Evolutionary conservation across 1,139 yeast genomes (phyloP).

Genomic region (Hyphopichia pseudoburtonii): DNA sequence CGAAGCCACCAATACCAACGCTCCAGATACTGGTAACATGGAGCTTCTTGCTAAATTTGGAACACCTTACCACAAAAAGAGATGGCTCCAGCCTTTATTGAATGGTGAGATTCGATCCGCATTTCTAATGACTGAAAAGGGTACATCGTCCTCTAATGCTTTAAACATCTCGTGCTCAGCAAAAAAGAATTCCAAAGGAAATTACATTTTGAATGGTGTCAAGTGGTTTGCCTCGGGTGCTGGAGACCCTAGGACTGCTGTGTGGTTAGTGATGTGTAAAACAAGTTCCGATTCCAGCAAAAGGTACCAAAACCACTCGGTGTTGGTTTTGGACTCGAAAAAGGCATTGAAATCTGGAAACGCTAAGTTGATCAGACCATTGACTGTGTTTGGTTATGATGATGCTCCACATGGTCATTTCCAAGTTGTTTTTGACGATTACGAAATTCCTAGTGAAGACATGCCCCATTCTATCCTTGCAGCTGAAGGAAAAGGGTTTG

Average conservation of each 20-base stretch:
- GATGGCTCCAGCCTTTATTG: conserved; percentile 58
- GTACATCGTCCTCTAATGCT: conserved; percentile 67
- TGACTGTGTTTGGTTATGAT: conserved; percentile 61
- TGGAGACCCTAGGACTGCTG: conserved; percentile 64
- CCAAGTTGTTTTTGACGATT: conserved; percentile 56
- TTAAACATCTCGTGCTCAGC: conserved; percentile 60
- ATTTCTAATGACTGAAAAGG: conserved; percentile 70
- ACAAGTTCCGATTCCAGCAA: conserved; percentile 38
- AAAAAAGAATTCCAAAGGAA: conserved; percentile 39
- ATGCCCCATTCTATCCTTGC: conserved; percentile 44
- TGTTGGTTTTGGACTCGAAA: conserved; percentile 57
- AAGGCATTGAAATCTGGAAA: conserved; percentile 52
- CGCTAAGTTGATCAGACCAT: conserved; percentile 54
- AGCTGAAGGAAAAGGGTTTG: conserved; percentile 62
- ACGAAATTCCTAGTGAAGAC: conserved; percentile 46
- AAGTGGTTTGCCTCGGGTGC: conserved; percentile 82
- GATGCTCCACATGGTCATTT: conserved; percentile 79
- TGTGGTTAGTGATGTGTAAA: conserved; percentile 70
- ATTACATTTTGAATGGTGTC: conserved; percentile 60
- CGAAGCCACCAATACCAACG: conserved; percentile 63
- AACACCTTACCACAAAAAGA: conserved; percentile 47
- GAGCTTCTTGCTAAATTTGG: conserved; percentile 67
- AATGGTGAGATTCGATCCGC: conserved; percentile 65
- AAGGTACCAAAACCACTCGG: conserved; percentile 57
- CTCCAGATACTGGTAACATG: conserved; percentile 81